These are phyloP conservation scores for Rheum nobile DNA, from an alignment of 148 eudicot genomes.

Conservation along the genomic window DNA sequence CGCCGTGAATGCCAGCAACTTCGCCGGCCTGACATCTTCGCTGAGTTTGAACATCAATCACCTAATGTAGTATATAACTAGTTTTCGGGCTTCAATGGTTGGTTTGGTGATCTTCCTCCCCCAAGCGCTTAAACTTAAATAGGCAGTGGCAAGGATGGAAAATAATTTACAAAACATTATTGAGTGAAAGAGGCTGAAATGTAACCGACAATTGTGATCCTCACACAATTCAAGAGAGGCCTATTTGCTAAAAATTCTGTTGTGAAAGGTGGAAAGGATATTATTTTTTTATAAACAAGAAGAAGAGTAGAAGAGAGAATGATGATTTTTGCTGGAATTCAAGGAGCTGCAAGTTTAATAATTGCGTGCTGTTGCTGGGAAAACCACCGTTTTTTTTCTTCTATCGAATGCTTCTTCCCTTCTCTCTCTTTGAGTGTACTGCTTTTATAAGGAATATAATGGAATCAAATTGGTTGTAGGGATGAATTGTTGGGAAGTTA, in stretches of 20 bases:
- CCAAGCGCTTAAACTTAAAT: background rate
- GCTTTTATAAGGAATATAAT: background rate
- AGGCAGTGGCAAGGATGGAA: background rate
- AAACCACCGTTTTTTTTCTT: background rate
- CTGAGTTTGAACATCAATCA: background rate
- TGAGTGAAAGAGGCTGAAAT: background rate
- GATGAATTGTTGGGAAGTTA: no score
- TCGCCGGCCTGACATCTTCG: background rate
- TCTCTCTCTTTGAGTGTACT: background rate
- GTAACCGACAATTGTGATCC: background rate
- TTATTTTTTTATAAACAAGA: background rate
- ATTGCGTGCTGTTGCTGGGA: background rate
- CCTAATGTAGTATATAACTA: background rate
- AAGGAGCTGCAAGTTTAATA: background rate
- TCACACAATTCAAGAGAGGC: conserved; percentile 1
- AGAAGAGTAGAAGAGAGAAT: background rate
- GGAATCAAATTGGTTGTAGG: background rate
- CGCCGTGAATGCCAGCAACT: background rate
- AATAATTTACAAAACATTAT: background rate
- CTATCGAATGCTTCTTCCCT: background rate
- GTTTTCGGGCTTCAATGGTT: background rate
- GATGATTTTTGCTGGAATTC: background rate
- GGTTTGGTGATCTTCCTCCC: background rate
- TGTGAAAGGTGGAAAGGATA: background rate
- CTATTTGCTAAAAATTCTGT: background rate